phyloP scores from a whole-genome alignment of 106 monocot genomes.

The Amphibolis antarctica region DNA sequence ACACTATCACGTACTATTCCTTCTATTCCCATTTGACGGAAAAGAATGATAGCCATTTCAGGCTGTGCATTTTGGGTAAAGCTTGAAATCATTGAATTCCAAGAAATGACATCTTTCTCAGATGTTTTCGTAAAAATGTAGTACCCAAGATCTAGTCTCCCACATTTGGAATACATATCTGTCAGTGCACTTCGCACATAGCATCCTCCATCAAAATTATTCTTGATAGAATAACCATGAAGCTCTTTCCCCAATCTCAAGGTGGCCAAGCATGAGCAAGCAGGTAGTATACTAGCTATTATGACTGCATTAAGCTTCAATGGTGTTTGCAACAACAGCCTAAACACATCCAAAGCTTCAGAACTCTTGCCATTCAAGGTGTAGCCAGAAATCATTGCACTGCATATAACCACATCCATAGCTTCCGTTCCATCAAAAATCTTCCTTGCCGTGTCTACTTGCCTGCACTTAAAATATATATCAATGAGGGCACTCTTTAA shows the following conservation, averaged over 20 bases:
- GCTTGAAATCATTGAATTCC: constrained; percentile 93
- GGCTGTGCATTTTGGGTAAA: constrained; percentile 67
- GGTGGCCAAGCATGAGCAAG: constrained; percentile 51
- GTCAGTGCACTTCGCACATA: constrained; percentile 74
- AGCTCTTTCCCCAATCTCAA: constrained; percentile 61
- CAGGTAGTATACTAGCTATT: constrained; percentile 71
- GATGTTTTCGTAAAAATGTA: constrained; percentile 46
- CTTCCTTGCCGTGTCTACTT: constrained; percentile 37
- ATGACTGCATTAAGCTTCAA: constrained; percentile 70
- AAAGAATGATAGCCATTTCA: constrained; percentile 50
- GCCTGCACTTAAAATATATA: constrained; percentile 73
- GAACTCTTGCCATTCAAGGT: constrained; percentile 53
- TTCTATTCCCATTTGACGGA: constrained; percentile 58
- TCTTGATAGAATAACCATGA: constrained; percentile 49
- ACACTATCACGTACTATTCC: constrained; percentile 56
- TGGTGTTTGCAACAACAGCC: constrained; percentile 16
- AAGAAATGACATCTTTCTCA: constrained; percentile 51
- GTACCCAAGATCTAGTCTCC: constrained; percentile 52
- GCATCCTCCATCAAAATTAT: constrained; percentile 43
- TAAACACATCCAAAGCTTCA: constrained; percentile 54
- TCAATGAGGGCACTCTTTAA: constrained; percentile 81
- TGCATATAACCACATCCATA: constrained; percentile 59
- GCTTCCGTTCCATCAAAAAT: constrained; percentile 31
- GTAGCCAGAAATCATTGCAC: constrained; percentile 90
- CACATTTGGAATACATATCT: constrained; percentile 90